Evolutionary conservation across 2,329 filamentous ascomycete species (phyloP), one percentile per base, ranked within the genome.

Genomic region (Paracorniculantispora psalliotae): DNA sequence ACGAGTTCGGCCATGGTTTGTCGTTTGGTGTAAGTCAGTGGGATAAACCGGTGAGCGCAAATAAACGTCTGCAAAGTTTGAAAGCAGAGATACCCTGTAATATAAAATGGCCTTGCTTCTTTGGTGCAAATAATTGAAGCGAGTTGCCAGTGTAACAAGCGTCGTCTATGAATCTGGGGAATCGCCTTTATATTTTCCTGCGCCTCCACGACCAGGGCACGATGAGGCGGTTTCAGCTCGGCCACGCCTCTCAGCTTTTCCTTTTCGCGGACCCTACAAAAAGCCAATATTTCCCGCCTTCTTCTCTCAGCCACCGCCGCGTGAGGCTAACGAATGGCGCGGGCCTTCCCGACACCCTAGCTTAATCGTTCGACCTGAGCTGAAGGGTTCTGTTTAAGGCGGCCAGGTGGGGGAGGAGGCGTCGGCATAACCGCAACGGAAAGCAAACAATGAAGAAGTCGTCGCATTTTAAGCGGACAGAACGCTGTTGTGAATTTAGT

Each of bases 1-100:
- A 60, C 49, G 15, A 25, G 39, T 12, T 54, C 51, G 28, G 51
- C 39, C 51, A 46, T 46, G 25, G 35, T n/a, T n/a, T n/a, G n/a
- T n/a, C n/a, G n/a, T n/a, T n/a, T n/a, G n/a, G n/a, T n/a, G n/a
- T n/a, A n/a, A n/a, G n/a, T n/a, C n/a, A n/a, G n/a, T n/a, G n/a
- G n/a, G n/a, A n/a, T n/a, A n/a, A n/a, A n/a, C n/a, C n/a, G n/a
- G n/a, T n/a, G n/a, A n/a, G n/a, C n/a, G n/a, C n/a, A n/a, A n/a
- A n/a, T n/a, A n/a, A n/a, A n/a, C n/a, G n/a, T n/a, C n/a, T n/a
- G n/a, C n/a, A n/a, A n/a, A n/a, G n/a, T n/a, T n/a, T n/a, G n/a
- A n/a, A n/a, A n/a, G n/a, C n/a, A n/a, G n/a, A n/a, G n/a, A n/a
- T n/a, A n/a, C n/a, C n/a, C n/a, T n/a, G n/a, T n/a, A n/a, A n/a